A percentile compares a stretch with the other conserved stretches of the same genome.
Evolutionary conservation across 2,329 filamentous ascomycete species (phyloP).

Genomic region (Drechmeria coniospora): DNA sequence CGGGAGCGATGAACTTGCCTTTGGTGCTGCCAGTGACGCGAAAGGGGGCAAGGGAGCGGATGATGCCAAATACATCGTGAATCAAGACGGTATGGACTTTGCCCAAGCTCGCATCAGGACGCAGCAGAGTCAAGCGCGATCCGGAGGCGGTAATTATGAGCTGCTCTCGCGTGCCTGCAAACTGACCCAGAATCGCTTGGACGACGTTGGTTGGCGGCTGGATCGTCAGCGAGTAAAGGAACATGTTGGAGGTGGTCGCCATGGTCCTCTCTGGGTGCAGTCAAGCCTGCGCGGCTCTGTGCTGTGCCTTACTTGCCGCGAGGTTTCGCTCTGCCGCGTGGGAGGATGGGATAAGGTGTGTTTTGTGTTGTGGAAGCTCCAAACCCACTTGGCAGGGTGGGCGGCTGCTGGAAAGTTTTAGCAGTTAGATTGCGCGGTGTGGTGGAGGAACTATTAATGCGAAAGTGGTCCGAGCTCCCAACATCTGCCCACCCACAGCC

Average conservation of each 20-base stretch:
- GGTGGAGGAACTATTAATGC: constrained; percentile 22
- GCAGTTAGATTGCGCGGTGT: constrained; percentile 8
- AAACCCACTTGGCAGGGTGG: constrained; percentile 3
- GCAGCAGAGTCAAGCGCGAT: constrained; percentile 73
- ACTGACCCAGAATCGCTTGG: constrained; percentile 86
- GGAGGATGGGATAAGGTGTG: constrained; percentile 6
- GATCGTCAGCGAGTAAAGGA: constrained; percentile 93
- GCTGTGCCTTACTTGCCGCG: constrained; percentile 12
- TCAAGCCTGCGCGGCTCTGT: constrained; percentile 33
- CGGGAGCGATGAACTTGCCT: constrained; percentile 53
- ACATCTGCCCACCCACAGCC: constrained; percentile 1
- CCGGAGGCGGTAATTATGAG: constrained; percentile 91
- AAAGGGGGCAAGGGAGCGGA: constrained; percentile 76
- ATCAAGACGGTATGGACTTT: constrained; percentile 77
- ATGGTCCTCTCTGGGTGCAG: constrained; percentile 44
- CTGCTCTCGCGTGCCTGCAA: constrained; percentile 91
- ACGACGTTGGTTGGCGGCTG: constrained; percentile 81
- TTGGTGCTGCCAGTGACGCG: constrained; percentile 86
- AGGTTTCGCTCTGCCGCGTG: constrained; percentile 9
- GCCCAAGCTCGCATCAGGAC: constrained; percentile 70
- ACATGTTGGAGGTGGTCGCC: constrained; percentile 98
- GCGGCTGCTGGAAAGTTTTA: constrained; percentile 17
- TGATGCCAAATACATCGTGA: constrained; percentile 93
- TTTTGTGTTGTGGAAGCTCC: constrained; percentile 6
- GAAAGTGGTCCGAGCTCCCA: constrained; percentile 16